Evolutionary conservation across 108 stramenopile species (phyloP), one percentile per base, ranked within the genome.

Genomic region (Nannochloropsis oceanica): DNA sequence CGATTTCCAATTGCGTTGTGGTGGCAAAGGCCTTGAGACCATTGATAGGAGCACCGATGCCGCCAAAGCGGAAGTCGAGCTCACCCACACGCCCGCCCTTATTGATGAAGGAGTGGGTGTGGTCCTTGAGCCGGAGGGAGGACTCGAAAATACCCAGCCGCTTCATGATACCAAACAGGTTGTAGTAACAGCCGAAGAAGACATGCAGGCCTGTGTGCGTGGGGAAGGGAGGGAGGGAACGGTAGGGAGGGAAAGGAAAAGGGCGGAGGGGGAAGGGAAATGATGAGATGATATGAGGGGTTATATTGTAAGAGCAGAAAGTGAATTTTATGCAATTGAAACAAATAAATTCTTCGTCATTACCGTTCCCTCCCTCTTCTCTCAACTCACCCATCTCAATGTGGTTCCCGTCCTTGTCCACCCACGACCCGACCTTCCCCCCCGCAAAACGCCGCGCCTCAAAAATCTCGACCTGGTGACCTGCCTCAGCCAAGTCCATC

Each of bases 171-270:
- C 97, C 97, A 86, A 95, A 97, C 42, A 97, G 93, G 85, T 97
- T 97, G 93, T 97, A 97, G 90, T 97, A 97, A 86, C 97, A 97
- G 12, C 97, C 97, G 84, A 97, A 97, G 89, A 97, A 97, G 81
- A 97, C 97, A 83, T 97, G 97, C 44, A 97, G 92, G 26, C 97
- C 59, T 73, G 59, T 18, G 10, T n/a, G 59, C 2, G 59, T 7
- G n/a, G 59, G 59, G 59, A 73, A 73, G 8, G n/a, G 0, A 73
- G 10, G n/a, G 59, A n/a, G 59, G n/a, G n/a, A n/a, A 73, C 5
- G n/a, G 2, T 10, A n/a, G 18, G 59, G n/a, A n/a, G 0, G n/a
- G 7, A 10, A n/a, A 73, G 9, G 2, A 9, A 73, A 73, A 73
- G n/a, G 59, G n/a, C 59, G n/a, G 59, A 18, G 22, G n/a, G 18